Evolutionary conservation across 441 rosid species (phyloP), one percentile per base, ranked within the genome.

Genomic region (Arabidopsis lyrata): DNA sequence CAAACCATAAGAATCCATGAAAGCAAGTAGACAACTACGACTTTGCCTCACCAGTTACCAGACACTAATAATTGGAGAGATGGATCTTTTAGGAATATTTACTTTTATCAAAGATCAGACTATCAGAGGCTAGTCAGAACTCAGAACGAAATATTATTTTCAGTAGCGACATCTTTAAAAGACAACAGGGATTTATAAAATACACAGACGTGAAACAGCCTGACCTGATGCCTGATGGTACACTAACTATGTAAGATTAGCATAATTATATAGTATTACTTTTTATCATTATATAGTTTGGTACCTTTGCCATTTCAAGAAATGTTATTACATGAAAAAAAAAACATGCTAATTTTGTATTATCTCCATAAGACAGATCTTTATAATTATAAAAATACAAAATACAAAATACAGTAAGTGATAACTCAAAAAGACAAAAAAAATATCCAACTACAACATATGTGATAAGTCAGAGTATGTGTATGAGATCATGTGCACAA

Each of bases 11-110:
- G 5, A 72, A 57, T 63, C 76, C 54, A 63, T 2, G 8, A 8
- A 41, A 62, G n/a, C 63, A 41, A 62, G 15, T 50, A 71, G 62
- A 52, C 66, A 58, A 70, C 8, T 70, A n/a, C 13, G 45, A 48
- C 5, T 70, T 70, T 32, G 44, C 49, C 18, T 35, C 52, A 22
- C 18, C 41, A 34, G 36, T 34, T 2, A 34, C 31, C 42, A 56
- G 1, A 34, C 36, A 52, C 39, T 36, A 53, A 32, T 54, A n/a
- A 72, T 54, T 72, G 70, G 45, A 72, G 47, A 7, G 42, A n/a
- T 20, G 5, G 7, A 8, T 13, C 4, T 49, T 12, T 14, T 27
- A 59, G 50, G 4, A 16, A 31, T 41, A 18, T 57, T 53, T 8
- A 13, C 6, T 14, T 24, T 52, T 24, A 0, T 24, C 3, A 12